Conservation (phyloP, 1,139 yeast genomes). For the Saccharomyces hybrid region DNA sequence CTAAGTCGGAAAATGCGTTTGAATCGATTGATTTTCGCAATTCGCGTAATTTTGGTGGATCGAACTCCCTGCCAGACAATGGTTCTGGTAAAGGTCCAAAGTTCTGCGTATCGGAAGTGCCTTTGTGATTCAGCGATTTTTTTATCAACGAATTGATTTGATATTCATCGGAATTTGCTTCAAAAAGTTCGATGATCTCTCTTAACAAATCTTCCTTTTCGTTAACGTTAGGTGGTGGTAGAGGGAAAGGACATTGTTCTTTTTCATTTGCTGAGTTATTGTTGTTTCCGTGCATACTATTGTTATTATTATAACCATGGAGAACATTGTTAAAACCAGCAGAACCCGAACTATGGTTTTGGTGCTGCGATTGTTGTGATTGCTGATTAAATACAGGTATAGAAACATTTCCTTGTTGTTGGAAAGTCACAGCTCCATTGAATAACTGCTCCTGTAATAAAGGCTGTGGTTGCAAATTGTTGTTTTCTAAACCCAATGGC, state of each 20-base stretch:
- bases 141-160: constrained; percentile 32
- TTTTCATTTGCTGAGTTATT: constrained; percentile 22
- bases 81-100: constrained; percentile 71
- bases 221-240: constrained; percentile 29
- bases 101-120: constrained; percentile 36
- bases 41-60: constrained; percentile 72
- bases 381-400: constrained; percentile 28
- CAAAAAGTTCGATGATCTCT: constrained; percentile 27
- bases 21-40: constrained; percentile 48
- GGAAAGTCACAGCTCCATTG: constrained; percentile 31
- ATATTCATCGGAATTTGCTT: constrained; percentile 17
- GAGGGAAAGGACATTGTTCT: constrained; percentile 31
- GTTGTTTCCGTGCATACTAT: constrained; percentile 4
- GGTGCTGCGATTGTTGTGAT: constrained; percentile 12
- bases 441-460: constrained; percentile 31
- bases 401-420: constrained; percentile 30
- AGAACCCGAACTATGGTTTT: neutral
- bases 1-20: constrained; percentile 36
- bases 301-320: constrained; percentile 2
- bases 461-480: constrained; percentile 18
- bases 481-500: constrained; percentile 6
- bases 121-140: constrained; percentile 35
- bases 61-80: constrained; percentile 59
- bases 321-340: neutral
- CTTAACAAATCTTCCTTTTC: constrained; percentile 16